These are phyloP conservation scores for Brassica carinata DNA, from an alignment of 345 rosid genomes.

Conservation along the genomic window DNA sequence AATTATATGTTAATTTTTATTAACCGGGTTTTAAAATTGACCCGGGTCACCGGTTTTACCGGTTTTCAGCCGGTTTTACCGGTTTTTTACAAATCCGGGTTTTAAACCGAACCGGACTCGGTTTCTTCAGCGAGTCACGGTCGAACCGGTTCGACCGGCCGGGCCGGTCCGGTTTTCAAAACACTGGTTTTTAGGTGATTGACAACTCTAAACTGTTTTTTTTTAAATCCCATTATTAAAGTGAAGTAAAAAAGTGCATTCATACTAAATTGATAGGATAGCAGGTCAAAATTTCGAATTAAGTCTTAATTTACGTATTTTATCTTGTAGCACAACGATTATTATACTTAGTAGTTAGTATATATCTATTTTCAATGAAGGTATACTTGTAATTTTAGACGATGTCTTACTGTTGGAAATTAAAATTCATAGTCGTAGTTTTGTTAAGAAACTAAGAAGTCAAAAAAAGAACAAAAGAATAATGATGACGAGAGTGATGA, in stretches of 20 bases:
- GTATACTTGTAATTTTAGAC: conserved; percentile 1
- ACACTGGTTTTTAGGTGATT: too few relatives aligned
- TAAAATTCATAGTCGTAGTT: conserved; percentile 1
- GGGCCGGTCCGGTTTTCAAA: too few relatives aligned
- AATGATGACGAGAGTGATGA: conserved; percentile 39
- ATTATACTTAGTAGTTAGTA: background rate
- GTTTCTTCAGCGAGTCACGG: too few relatives aligned
- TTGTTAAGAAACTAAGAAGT: conserved; percentile 11
- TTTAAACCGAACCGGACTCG: too few relatives aligned
- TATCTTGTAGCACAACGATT: background rate
- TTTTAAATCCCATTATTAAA: background rate
- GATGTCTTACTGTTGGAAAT: background rate
- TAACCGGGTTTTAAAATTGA: too few relatives aligned
- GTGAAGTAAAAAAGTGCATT: background rate
- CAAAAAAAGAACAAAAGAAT: conserved; percentile 15
- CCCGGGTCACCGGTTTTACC: too few relatives aligned
- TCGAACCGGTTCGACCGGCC: too few relatives aligned
- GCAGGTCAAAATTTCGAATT: background rate
- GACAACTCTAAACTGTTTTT: background rate
- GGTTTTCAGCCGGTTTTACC: too few relatives aligned
- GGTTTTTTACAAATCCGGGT: too few relatives aligned
- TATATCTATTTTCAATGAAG: background rate
- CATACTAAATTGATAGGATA: background rate
- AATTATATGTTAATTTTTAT: too few relatives aligned
- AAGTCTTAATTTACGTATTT: background rate